Percentiles rank a stretch among this genome's conserved stretches.
Conservation (phyloP, 257 asterid genomes). For the Nicotiana undulata region DNA sequence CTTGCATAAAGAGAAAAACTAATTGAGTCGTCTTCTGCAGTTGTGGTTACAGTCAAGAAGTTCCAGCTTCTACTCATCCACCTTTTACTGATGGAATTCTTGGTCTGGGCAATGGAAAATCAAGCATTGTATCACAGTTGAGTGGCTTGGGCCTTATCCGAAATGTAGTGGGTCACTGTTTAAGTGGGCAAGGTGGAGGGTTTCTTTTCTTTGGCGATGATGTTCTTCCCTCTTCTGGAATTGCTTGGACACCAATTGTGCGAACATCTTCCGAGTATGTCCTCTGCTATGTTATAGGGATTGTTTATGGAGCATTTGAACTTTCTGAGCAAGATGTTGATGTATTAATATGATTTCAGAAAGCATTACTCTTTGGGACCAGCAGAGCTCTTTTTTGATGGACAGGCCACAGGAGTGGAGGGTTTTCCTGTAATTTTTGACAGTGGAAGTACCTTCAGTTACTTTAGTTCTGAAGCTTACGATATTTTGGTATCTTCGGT, state of each 20-base stretch:
- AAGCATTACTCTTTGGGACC: constrained; percentile 29
- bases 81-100: constrained; percentile 86
- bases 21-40: constrained; percentile 28
- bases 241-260: constrained; percentile 30
- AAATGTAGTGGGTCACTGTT: constrained; percentile 81
- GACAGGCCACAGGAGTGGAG: constrained; percentile 20
- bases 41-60: constrained; percentile 87
- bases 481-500: constrained; percentile 27
- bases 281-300: neutral
- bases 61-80: constrained; percentile 35
- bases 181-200: constrained; percentile 73
- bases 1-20: no score
- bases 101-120: constrained; percentile 79
- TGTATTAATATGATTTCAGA: constrained; percentile 15
- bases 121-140: constrained; percentile 69
- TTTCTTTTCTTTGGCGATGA: constrained; percentile 87
- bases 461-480: constrained; percentile 24
- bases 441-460: constrained; percentile 45
- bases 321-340: neutral
- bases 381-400: constrained; percentile 25
- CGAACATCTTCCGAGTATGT: constrained; percentile 25
- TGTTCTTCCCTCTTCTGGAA: constrained; percentile 39
- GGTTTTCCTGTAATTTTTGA: constrained; percentile 28
- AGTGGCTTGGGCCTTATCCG: constrained; percentile 39
- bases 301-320: neutral